Conservation (phyloP, 257 asterid genomes). For the Solanum pinnatisectum region DNA sequence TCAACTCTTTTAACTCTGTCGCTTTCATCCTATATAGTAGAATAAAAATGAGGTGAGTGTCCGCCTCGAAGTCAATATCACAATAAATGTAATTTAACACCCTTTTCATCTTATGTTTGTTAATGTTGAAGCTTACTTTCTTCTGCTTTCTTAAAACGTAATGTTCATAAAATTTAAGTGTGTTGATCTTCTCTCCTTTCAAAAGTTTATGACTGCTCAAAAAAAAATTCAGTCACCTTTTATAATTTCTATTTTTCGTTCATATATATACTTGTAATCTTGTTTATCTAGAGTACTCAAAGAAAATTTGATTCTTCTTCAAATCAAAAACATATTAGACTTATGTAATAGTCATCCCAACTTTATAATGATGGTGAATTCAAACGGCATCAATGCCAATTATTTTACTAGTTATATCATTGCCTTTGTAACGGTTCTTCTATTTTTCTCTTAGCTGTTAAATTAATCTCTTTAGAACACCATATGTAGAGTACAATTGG, state of each 20-base stretch:
- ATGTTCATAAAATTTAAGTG: too few relatives aligned
- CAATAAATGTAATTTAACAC: background rate
- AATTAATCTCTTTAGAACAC: too few relatives aligned
- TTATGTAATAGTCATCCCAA: background rate
- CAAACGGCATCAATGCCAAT: background rate
- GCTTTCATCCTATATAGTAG: background rate
- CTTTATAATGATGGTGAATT: background rate
- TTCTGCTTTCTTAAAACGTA: background rate
- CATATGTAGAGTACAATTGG: background rate
- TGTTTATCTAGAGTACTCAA: background rate
- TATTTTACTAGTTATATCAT: background rate
- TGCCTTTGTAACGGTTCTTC: background rate
- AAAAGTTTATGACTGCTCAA: background rate
- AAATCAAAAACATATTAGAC: background rate
- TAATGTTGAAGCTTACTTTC: background rate
- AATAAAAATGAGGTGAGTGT: too few relatives aligned
- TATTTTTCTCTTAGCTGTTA: background rate
- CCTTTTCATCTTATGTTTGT: background rate
- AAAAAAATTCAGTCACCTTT: background rate
- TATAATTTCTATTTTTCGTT: too few relatives aligned
- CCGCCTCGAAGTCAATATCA: too few relatives aligned
- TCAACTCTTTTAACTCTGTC: background rate
- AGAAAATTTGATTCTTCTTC: background rate
- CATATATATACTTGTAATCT: background rate
- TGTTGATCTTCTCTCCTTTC: too few relatives aligned